These are phyloP conservation scores for Kurtzmaniella quercitrusa DNA, from an alignment of 1,139 yeast species.

Conservation along the genomic window DNA sequence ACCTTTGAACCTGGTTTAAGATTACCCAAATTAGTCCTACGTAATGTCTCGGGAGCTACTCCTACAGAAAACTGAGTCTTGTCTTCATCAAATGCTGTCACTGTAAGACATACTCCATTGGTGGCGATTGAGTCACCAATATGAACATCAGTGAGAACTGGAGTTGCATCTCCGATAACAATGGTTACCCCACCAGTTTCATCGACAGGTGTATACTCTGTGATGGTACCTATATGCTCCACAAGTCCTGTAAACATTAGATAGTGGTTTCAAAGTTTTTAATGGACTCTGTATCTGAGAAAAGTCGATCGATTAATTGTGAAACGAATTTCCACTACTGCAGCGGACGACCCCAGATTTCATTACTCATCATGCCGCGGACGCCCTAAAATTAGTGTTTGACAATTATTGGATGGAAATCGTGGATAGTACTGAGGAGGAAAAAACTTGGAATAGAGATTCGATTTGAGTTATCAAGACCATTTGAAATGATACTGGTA, in stretches of 20 bases:
- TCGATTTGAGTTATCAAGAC: no score
- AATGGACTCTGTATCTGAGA: no score
- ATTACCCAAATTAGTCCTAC: slow-evolving; percentile 71
- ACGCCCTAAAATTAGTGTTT: not conserved
- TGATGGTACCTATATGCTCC: slow-evolving; percentile 71
- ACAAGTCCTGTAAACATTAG: slow-evolving; percentile 97
- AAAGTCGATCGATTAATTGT: no score
- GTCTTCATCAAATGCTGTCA: slow-evolving; percentile 66
- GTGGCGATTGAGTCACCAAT: slow-evolving; percentile 90
- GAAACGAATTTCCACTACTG: no score
- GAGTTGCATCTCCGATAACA: slow-evolving; percentile 57
- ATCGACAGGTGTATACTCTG: slow-evolving; percentile 48
- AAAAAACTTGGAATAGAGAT: no score
- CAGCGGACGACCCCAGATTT: not conserved
- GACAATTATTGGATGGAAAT: no score
- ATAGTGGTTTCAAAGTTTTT: no score
- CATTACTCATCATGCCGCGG: not conserved
- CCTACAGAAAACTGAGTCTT: slow-evolving; percentile 74
- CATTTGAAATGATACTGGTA: no score
- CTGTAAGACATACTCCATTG: slow-evolving; percentile 90
- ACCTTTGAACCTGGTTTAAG: slow-evolving; percentile 58
- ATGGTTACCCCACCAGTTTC: slow-evolving; percentile 63
- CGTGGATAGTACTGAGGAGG: no score
- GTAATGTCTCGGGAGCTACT: slow-evolving; percentile 85
- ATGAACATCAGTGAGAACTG: slow-evolving; percentile 73